A percentile compares a stretch with the other conserved stretches of the same genome.
Conservation (phyloP, 345 rosid genomes). For the Eucalyptus pumila region DNA sequence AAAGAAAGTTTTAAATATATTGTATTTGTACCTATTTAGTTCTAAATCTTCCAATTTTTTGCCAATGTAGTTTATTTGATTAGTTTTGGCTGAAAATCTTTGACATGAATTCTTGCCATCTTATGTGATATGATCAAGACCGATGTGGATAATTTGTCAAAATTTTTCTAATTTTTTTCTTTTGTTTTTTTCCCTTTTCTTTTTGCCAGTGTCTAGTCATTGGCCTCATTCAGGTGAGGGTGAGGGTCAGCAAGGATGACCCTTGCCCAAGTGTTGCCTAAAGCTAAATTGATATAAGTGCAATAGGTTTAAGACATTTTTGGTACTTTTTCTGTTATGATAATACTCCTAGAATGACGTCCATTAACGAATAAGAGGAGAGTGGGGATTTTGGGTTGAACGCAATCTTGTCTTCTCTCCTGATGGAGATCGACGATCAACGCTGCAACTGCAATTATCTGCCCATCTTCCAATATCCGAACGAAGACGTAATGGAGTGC, state of each 20-base stretch:
- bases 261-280: not conserved
- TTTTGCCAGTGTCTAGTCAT: not conserved
- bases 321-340: not conserved
- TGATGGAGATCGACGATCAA: not conserved
- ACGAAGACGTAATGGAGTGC: not conserved
- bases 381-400: not conserved
- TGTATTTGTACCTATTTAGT: no score
- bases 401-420: not conserved
- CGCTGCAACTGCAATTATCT: not conserved
- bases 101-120: no score
- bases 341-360: not conserved
- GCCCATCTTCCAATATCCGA: not conserved
- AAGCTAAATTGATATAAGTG: not conserved
- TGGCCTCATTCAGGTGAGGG: fast-evolving
- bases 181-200: no score
- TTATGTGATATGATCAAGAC: no score
- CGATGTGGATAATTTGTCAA: no score
- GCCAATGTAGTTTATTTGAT: no score
- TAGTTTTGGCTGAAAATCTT: no score
- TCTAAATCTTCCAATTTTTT: no score
- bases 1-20: no score
- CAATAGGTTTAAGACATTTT: no score
- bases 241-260: not conserved
- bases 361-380: not conserved
- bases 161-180: no score